Evolutionary conservation across 352 stramenopile genomes (phyloP).

Genomic region (Phytophthora pistaciae): DNA sequence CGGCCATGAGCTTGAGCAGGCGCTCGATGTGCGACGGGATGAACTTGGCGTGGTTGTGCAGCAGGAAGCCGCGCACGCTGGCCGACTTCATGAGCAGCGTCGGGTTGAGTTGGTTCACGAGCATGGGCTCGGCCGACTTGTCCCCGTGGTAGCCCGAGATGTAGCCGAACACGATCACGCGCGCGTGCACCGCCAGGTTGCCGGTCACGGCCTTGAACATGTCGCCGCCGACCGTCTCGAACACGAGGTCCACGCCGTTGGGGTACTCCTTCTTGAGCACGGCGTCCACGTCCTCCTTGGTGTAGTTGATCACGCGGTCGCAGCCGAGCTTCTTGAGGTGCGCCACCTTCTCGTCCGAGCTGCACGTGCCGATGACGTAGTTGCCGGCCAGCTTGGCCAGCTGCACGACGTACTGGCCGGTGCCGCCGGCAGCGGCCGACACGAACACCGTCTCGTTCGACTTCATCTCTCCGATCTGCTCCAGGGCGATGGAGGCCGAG

Average conservation of each 20-base stretch:
- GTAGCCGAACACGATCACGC: constrained; percentile 37
- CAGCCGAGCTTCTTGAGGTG: constrained; percentile 33
- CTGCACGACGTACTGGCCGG: constrained; percentile 32
- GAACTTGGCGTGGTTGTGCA: constrained; percentile 29
- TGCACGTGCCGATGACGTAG: constrained; percentile 38
- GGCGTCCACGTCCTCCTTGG: constrained; percentile 28
- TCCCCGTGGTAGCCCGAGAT: constrained; percentile 37
- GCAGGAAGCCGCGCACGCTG: constrained; percentile 31
- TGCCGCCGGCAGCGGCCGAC: constrained; percentile 31
- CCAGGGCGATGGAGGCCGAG: constrained; percentile 30
- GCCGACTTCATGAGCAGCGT: constrained; percentile 33
- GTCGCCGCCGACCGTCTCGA: constrained; percentile 31
- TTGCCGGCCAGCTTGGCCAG: constrained; percentile 35
- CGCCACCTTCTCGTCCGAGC: constrained; percentile 32
- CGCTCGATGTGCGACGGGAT: constrained; percentile 33
- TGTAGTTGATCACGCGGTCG: constrained; percentile 41
- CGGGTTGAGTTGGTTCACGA: constrained; percentile 32
- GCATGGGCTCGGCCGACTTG: constrained; percentile 34
- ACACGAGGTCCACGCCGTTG: too few species aligned
- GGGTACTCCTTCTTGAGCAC: constrained; percentile 20
- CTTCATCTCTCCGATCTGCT: constrained; percentile 37
- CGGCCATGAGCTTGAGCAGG: constrained; percentile 21
- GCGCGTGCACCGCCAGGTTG: constrained; percentile 30
- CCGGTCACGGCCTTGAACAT: constrained; percentile 31
- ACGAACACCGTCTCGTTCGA: constrained; percentile 33